These are phyloP conservation scores for Lunularia cruciata DNA, from an alignment of 225 moss, liverwort and hornwort genomes.

Conservation along the genomic window DNA sequence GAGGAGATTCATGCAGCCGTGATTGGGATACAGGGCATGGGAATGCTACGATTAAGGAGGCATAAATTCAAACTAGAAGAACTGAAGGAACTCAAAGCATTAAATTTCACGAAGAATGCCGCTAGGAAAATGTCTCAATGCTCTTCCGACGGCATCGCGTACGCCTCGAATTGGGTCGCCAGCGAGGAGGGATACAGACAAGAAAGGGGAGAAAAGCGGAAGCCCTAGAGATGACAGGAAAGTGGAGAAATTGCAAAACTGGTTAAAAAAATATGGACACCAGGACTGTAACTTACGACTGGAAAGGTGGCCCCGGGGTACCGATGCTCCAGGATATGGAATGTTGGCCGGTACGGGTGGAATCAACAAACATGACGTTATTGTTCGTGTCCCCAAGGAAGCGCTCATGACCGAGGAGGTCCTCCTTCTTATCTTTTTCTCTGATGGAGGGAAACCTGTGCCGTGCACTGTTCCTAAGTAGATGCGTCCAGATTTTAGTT, in stretches of 20 bases:
- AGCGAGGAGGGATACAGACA: conserved; percentile 22
- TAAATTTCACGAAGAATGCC: conserved; percentile 26
- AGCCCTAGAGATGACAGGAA: conserved; percentile 48
- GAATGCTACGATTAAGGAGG: neutral
- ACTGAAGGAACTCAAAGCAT: neutral
- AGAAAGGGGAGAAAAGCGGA: conserved; percentile 31
- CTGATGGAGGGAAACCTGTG: too few relatives aligned
- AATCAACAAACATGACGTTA: conserved; percentile 57
- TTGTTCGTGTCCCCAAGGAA: conserved; percentile 75
- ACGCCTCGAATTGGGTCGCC: conserved; percentile 34
- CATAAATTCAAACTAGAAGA: neutral
- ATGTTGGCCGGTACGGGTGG: conserved; percentile 80
- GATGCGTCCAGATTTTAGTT: too few relatives aligned
- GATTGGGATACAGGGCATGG: neutral
- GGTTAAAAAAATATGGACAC: conserved; percentile 61
- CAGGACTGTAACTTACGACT: conserved; percentile 76
- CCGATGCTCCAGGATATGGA: conserved; percentile 71
- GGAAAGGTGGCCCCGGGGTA: conserved; percentile 63
- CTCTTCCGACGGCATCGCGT: conserved; percentile 31
- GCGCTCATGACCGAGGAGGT: conserved; percentile 92
- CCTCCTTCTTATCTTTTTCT: neutral
- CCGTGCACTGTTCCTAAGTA: conserved; percentile 1
- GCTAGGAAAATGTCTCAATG: conserved; percentile 25
- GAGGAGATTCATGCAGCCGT: conserved; percentile 4
- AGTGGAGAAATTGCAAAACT: conserved; percentile 59